phyloP scores from a whole-genome alignment of 306 rosid species.

The Mucuna pruriens region DNA sequence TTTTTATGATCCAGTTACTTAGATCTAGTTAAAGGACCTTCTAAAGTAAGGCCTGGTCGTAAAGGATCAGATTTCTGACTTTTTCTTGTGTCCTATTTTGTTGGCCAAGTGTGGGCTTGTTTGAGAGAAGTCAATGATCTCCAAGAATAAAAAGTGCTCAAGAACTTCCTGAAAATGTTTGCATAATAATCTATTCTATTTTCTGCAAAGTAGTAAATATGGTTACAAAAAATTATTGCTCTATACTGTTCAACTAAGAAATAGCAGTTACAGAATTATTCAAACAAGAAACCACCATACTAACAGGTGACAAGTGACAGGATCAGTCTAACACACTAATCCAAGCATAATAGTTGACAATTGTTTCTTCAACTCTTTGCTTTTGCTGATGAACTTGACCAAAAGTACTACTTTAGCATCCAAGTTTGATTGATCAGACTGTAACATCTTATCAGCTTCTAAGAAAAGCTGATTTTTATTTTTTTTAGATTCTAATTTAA shows the following conservation, averaged over 20 bases:
- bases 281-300: neutral
- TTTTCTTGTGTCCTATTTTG: neutral
- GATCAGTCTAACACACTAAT: neutral
- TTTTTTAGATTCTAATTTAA: too few species aligned
- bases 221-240: neutral
- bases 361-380: neutral
- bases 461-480: too few species aligned
- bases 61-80: neutral
- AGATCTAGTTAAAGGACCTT: neutral
- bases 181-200: neutral
- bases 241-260: neutral
- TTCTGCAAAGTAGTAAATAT: neutral
- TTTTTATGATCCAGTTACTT: neutral
- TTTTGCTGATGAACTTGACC: neutral
- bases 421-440: neutral
- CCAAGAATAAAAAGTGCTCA: neutral
- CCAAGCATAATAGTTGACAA: neutral
- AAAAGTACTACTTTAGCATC: neutral
- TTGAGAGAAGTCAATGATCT: neutral
- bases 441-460: neutral
- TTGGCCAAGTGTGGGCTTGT: neutral
- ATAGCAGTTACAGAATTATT: neutral
- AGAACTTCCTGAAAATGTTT: neutral
- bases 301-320: neutral
- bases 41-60: neutral